Percentiles rank a stretch among this genome's conserved stretches.
Evolutionary conservation across 2,329 filamentous ascomycete species (phyloP).

Genomic region (Cryphonectria carpinicola): DNA sequence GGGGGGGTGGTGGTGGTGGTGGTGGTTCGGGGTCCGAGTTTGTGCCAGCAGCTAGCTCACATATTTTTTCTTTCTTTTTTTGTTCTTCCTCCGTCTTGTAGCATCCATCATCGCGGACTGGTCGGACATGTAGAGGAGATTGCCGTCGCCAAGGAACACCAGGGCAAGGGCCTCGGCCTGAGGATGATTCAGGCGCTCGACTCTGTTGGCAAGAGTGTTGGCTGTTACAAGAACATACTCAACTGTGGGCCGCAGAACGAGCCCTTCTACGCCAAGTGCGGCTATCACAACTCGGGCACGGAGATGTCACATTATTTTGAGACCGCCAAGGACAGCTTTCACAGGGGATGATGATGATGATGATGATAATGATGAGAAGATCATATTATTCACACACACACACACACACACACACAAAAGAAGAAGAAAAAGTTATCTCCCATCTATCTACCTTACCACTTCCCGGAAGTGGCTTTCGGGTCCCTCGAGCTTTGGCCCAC

Average conservation of each 20-base stretch:
- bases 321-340: slow-evolving; percentile 20
- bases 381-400: too few species aligned
- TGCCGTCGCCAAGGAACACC: slow-evolving; percentile 76
- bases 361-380: slow-evolving; percentile 1
- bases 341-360: slow-evolving; percentile 21
- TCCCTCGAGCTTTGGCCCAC: slow-evolving; percentile 43
- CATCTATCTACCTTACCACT: slow-evolving; percentile 24
- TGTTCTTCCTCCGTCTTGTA: slow-evolving; percentile 32
- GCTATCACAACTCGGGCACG: slow-evolving; percentile 27
- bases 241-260: slow-evolving; percentile 80
- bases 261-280: slow-evolving; percentile 66
- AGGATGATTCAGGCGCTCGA: slow-evolving; percentile 79
- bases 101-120: slow-evolving; percentile 67
- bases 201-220: slow-evolving; percentile 70
- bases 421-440: neutral
- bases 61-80: neutral
- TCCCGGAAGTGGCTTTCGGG: slow-evolving; percentile 25
- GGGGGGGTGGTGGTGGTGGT: too few species aligned
- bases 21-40: neutral
- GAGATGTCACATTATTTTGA: slow-evolving; percentile 31
- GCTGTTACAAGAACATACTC: slow-evolving; percentile 81
- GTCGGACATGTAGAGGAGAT: slow-evolving; percentile 88
- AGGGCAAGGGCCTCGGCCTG: slow-evolving; percentile 79
- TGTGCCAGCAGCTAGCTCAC: neutral
- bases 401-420: too few species aligned